These are phyloP conservation scores for Emericellopsis atlantica DNA, from an alignment of 2,329 filamentous ascomycete genomes.

Conservation along the genomic window DNA sequence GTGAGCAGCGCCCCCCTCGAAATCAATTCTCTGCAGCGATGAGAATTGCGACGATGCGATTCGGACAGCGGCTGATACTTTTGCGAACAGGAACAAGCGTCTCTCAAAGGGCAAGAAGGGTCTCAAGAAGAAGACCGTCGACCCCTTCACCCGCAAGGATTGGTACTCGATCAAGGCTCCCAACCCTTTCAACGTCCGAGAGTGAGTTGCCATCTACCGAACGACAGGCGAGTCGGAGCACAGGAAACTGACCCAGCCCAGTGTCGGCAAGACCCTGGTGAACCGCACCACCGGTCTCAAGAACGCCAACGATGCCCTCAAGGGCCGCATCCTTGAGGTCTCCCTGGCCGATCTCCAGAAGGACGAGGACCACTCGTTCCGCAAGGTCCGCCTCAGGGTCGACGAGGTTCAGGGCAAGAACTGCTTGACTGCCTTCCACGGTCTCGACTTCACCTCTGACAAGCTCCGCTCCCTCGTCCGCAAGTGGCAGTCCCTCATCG, in stretches of 20 bases:
- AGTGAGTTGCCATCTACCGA: conserved; percentile 52
- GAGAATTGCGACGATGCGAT: no score
- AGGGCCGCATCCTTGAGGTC: conserved; percentile 98
- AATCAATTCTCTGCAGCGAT: neutral
- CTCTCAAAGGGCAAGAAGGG: conserved; percentile 99
- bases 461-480: conserved; percentile 98
- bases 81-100: conserved; percentile 79
- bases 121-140: conserved; percentile 97
- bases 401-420: conserved; percentile 99
- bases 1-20: conserved; percentile 23
- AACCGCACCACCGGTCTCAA: conserved; percentile 99
- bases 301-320: conserved; percentile 98
- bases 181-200: conserved; percentile 88
- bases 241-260: conserved; percentile 24
- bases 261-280: conserved; percentile 98
- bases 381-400: conserved; percentile 97
- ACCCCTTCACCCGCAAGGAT: conserved; percentile 98
- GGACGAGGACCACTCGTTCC: conserved; percentile 99
- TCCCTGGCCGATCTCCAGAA: conserved; percentile 98
- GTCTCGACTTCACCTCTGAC: conserved; percentile 99
- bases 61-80: conserved; percentile 1
- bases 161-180: conserved; percentile 99
- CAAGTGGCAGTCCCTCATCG: conserved; percentile 99
- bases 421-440: conserved; percentile 99
- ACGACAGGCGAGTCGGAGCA: neutral